Percentiles rank a stretch among this genome's conserved stretches.
Evolutionary conservation across 257 asterid species (phyloP).

Genomic region (Solanum virginianum): DNA sequence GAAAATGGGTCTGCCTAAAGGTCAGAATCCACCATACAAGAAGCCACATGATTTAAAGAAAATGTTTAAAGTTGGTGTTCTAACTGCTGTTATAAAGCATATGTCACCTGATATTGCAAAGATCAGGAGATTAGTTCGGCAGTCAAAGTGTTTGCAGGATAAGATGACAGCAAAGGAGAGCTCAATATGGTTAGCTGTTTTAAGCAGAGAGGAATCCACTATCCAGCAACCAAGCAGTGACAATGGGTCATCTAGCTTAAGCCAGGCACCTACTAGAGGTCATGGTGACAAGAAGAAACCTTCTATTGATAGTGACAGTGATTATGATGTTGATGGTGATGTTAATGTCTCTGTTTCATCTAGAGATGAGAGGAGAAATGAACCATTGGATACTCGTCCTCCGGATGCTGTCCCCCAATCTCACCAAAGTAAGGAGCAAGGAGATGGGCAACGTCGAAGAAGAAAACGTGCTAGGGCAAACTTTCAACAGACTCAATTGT

Average conservation of each 20-base stretch:
- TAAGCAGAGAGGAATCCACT: conserved; percentile 53
- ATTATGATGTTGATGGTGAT: conserved; percentile 62
- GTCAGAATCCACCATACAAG: conserved; percentile 44
- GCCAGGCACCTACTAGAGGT: conserved; percentile 40
- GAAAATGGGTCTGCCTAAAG: conserved; percentile 33
- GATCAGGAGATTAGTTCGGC: conserved; percentile 45
- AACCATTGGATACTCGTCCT: conserved; percentile 9
- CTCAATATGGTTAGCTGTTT: conserved; percentile 58
- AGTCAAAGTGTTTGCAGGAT: conserved; percentile 76
- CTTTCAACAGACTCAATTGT: conserved; percentile 7
- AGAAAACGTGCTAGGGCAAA: conserved; percentile 20
- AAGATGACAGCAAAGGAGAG: conserved; percentile 89
- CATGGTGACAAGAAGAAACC: conserved; percentile 39
- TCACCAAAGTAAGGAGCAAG: conserved; percentile 17
- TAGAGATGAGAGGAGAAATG: conserved; percentile 31
- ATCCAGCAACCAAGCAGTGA: conserved; percentile 50
- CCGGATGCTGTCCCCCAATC: conserved; percentile 6
- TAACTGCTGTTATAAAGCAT: conserved; percentile 62
- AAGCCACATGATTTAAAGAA: conserved; percentile 70
- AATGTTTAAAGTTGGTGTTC: conserved; percentile 57
- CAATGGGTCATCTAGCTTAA: conserved; percentile 54
- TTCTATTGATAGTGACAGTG: conserved; percentile 47
- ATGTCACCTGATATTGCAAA: conserved; percentile 75
- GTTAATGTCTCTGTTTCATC: conserved; percentile 57
- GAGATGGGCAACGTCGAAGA: conserved; percentile 17